These are phyloP conservation scores for Cladosporium colombiae DNA, from an alignment of 2,329 filamentous ascomycete species.

Conservation along the genomic window DNA sequence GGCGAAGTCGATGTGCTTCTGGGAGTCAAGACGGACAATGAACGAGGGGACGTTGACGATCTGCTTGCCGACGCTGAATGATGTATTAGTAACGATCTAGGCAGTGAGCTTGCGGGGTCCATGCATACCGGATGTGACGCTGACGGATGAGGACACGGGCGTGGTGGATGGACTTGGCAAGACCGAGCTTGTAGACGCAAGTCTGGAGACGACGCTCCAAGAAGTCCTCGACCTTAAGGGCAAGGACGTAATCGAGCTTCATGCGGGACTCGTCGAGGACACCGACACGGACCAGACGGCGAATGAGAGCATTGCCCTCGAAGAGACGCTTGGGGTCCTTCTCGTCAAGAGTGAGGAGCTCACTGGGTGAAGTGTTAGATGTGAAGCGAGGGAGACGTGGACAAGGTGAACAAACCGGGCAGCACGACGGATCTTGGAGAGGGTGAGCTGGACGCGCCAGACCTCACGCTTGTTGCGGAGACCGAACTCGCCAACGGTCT, in stretches of 20 bases:
- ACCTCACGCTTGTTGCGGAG: conserved; percentile 99
- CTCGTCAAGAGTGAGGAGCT: conserved; percentile 99
- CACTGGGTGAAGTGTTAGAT: conserved; percentile 60
- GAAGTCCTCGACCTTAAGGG: conserved; percentile 99
- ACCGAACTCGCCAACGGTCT: conserved; percentile 99
- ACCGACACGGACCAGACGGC: conserved; percentile 98
- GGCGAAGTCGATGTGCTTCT: conserved; percentile 99
- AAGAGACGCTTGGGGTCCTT: conserved; percentile 99
- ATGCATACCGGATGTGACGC: conserved; percentile 82
- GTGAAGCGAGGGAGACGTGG: neutral
- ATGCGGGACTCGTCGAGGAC: conserved; percentile 99
- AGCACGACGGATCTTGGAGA: conserved; percentile 99
- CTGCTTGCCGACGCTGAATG: conserved; percentile 89
- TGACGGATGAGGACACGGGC: conserved; percentile 99
- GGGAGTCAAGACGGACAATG: conserved; percentile 99
- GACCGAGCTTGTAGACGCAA: conserved; percentile 99
- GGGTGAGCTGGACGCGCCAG: conserved; percentile 98
- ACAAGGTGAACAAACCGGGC: conserved; percentile 71
- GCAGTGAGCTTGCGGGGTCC: neutral
- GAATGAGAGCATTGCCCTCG: conserved; percentile 99
- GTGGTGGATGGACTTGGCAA: conserved; percentile 99
- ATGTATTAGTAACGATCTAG: conserved; percentile 27
- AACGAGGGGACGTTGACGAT: conserved; percentile 99
- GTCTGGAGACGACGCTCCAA: conserved; percentile 99
- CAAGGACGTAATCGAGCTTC: conserved; percentile 99